These are phyloP conservation scores for Pleurotus giganteus DNA, from an alignment of 768 basidiomycete species.

Conservation along the genomic window DNA sequence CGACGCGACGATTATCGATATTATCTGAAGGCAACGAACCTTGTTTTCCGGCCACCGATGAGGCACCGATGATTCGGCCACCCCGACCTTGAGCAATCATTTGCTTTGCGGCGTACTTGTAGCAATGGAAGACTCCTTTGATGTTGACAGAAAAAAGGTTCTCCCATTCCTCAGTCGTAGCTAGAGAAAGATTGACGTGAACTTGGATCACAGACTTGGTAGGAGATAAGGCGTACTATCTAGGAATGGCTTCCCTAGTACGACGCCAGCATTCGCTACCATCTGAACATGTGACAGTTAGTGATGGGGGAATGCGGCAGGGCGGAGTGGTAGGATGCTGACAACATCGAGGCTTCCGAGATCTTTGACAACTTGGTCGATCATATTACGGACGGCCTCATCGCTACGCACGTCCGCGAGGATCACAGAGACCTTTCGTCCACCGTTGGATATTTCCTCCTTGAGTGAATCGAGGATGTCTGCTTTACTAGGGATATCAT, in stretches of 20 bases:
- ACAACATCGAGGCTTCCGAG: conserved; percentile 27
- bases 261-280: background rate
- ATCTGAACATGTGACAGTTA: too few species aligned
- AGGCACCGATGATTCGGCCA: conserved; percentile 39
- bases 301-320: too few species aligned
- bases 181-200: background rate
- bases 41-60: conserved; percentile 34
- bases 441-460: conserved; percentile 21
- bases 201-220: background rate
- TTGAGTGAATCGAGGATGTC: conserved; percentile 21
- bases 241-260: background rate
- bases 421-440: conserved; percentile 17
- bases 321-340: background rate
- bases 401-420: conserved; percentile 28
- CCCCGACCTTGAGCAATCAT: conserved; percentile 41
- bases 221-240: background rate
- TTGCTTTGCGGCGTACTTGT: conserved; percentile 32
- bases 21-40: conserved; percentile 22
- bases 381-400: conserved; percentile 24
- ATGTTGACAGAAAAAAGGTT: conserved; percentile 19
- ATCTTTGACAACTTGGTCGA: conserved; percentile 21
- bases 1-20: background rate
- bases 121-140: conserved; percentile 33
- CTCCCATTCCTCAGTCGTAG: background rate
- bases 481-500: conserved; percentile 20